phyloP scores from a whole-genome alignment of 1,139 yeast genomes.

The Yamadazyma siamensis region DNA sequence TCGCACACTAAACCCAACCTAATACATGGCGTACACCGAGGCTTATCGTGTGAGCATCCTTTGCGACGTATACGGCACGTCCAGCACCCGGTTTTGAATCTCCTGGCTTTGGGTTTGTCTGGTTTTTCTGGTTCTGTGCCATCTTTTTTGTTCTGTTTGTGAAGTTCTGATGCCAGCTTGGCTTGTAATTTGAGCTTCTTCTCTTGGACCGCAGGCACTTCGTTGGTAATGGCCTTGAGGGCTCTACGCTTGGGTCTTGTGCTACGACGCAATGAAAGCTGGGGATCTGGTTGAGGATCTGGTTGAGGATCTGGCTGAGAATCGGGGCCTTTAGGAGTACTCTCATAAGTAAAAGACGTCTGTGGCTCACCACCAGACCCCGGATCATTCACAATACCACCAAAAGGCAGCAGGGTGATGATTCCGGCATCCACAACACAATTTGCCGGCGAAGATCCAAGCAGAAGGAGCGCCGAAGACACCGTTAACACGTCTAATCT shows the following conservation, averaged over 20 bases:
- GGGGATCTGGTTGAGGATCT: neutral
- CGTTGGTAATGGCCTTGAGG: no score
- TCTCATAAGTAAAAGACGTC: no score
- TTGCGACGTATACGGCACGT: slow-evolving; percentile 65
- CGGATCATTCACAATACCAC: no score
- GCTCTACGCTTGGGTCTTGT: no score
- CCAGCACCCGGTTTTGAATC: slow-evolving; percentile 51
- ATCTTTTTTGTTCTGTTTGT: neutral
- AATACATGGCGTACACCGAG: slow-evolving; percentile 51
- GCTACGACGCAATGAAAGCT: no score
- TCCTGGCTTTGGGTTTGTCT: neutral
- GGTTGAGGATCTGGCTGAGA: neutral
- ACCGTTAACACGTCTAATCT: slow-evolving; percentile 2
- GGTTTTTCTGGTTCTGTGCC: slow-evolving; percentile 20
- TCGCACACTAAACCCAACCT: slow-evolving; percentile 53
- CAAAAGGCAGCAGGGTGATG: no score
- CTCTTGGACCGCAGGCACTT: no score
- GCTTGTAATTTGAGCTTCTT: no score
- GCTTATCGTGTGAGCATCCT: slow-evolving; percentile 61
- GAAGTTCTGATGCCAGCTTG: neutral
- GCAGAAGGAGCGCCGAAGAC: slow-evolving; percentile 2
- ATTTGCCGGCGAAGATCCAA: slow-evolving; percentile 1
- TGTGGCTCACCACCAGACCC: no score
- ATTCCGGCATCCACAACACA: no score
- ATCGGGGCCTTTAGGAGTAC: neutral